These are phyloP conservation scores for Chalciporus sphaerocephalus DNA, from an alignment of 768 basidiomycete genomes.

Conservation along the genomic window DNA sequence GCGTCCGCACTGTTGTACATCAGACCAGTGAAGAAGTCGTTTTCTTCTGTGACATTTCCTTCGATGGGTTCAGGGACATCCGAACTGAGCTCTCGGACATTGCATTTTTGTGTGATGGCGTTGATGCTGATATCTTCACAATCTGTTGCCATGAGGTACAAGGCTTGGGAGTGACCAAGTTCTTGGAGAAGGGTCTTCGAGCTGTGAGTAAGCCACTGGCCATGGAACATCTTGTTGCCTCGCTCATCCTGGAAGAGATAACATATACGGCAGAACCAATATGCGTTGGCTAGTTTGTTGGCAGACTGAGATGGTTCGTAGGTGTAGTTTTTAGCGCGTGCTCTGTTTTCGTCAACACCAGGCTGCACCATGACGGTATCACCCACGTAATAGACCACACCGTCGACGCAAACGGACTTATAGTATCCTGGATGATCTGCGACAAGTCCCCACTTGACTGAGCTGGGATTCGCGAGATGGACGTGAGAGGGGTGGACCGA, in stretches of 20 bases:
- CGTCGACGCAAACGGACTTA: slow-evolving; percentile 50
- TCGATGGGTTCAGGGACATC: slow-evolving; percentile 48
- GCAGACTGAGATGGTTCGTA: slow-evolving; percentile 41
- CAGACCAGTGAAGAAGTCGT: slow-evolving; percentile 55
- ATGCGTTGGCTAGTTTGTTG: slow-evolving; percentile 53
- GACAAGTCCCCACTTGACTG: slow-evolving; percentile 33
- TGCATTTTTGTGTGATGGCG: slow-evolving; percentile 56
- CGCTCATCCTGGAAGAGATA: slow-evolving; percentile 51
- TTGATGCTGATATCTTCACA: slow-evolving; percentile 55
- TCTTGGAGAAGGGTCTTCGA: slow-evolving; percentile 64
- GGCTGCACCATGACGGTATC: slow-evolving; percentile 62
- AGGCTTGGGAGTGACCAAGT: slow-evolving; percentile 55
- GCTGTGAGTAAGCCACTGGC: slow-evolving; percentile 65
- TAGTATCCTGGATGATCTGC: slow-evolving; percentile 35
- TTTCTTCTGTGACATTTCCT: slow-evolving; percentile 33
- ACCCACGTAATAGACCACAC: slow-evolving; percentile 55
- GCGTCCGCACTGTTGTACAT: slow-evolving; percentile 47
- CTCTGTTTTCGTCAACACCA: slow-evolving; percentile 45
- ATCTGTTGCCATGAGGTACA: slow-evolving; percentile 48
- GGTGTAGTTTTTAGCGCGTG: slow-evolving; percentile 38
- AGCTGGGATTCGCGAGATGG: slow-evolving; percentile 29
- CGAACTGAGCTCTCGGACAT: slow-evolving; percentile 39
- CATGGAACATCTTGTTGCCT: slow-evolving; percentile 55
- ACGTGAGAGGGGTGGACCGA: slow-evolving; percentile 15
- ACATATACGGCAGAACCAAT: slow-evolving; percentile 69